Evolutionary conservation across 345 rosid genomes (phyloP), one percentile per base, ranked within the genome.

Genomic region (Mercurialis annua): DNA sequence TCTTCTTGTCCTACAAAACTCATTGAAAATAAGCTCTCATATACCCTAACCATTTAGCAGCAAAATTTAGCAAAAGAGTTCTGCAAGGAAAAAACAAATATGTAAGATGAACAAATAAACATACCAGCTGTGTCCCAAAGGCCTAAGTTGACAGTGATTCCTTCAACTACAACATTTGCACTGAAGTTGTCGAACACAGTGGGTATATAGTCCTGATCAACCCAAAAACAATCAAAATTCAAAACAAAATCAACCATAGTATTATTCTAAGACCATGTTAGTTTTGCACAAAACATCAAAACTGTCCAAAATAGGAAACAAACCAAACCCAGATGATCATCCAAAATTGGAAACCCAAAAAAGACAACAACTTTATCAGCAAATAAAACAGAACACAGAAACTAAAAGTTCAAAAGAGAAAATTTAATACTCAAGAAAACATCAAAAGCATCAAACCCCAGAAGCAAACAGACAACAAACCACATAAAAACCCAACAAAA

Each of bases 71-170:
- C 18, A 15, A 6, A 30, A 1, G 20, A 65, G n/a, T 42, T 8
- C 51, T 59, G 5, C 12, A 24, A 55, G 17, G 15, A 27, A 0
- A 7, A 26, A n/a, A 60, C 15, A 60, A 17, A 24, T 42, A 21
- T 0, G 3, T 2, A 15, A 29, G 9, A 43, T 27, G 53, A 24
- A 23, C 12, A 31, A 26, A 27, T 49, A 68, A 73, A 61, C 53
- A 72, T 89, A 92, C 98, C 98, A 84, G 97, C 98, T 58, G 98
- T 93, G 54, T 93, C 98, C 98, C 98, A 93, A 30, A 93, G 89
- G 12, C 98, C 98, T 75, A 93, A 78, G 75, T 90, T 93, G 47
- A 93, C 97, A 66, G 98, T 90, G 72, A 80, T 89, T 72, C 94
- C 93, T 82, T 93, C 98, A 70, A 84, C 90, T 26, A 89, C 82